Percentiles rank a stretch among this genome's conserved stretches.
phyloP scores from a whole-genome alignment of 371 early-diverging fungal genomes.

The Saksenaea vasiformis region DNA sequence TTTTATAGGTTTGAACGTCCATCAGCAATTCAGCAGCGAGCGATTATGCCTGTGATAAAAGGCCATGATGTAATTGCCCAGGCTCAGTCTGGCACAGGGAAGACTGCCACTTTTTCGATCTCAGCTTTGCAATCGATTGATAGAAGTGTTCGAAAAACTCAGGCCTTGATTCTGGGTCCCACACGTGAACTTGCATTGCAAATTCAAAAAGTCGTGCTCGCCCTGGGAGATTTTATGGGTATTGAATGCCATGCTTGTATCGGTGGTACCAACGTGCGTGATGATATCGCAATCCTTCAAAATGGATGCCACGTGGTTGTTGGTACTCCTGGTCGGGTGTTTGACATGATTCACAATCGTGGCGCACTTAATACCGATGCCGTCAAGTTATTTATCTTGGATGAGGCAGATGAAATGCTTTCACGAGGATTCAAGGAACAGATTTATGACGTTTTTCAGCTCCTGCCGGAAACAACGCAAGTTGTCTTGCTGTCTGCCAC shows the following conservation, averaged over 20 bases:
- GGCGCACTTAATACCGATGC: conserved; percentile 72
- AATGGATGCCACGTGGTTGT: conserved; percentile 81
- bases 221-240: conserved; percentile 85
- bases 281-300: conserved; percentile 73
- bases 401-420: conserved; percentile 98
- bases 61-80: conserved; percentile 93
- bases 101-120: conserved; percentile 96
- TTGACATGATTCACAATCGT: conserved; percentile 89
- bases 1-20: conserved; percentile 79
- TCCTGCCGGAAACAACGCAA: conserved; percentile 83
- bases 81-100: conserved; percentile 98
- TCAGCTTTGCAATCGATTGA: conserved; percentile 89
- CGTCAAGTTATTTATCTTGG: conserved; percentile 93
- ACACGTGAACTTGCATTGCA: conserved; percentile 95
- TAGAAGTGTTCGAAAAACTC: conserved; percentile 66
- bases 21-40: conserved; percentile 91
- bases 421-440: conserved; percentile 94
- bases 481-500: conserved; percentile 93
- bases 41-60: conserved; percentile 84
- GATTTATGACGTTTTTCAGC: conserved; percentile 91
- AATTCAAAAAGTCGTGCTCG: conserved; percentile 82
- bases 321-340: conserved; percentile 95
- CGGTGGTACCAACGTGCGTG: conserved; percentile 89
- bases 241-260: conserved; percentile 83
- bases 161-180: conserved; percentile 88